Evolutionary conservation across 495 filamentous ascomycete genomes (phyloP), one percentile per base, ranked within the genome.

Genomic region (Annulohypoxylon maeteangense): DNA sequence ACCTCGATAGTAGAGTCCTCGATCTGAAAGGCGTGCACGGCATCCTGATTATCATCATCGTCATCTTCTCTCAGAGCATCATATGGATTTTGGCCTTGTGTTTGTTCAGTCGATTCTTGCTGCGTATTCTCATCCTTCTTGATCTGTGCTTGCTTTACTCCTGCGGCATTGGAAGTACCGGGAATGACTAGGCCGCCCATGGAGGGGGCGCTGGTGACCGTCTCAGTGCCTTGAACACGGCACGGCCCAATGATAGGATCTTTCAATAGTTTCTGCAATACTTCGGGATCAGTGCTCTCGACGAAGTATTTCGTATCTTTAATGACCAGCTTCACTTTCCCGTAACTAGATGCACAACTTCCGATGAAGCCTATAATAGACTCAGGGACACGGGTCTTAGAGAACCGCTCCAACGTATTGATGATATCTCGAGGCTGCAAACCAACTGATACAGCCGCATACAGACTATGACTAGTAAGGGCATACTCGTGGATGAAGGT

Each of bases 21-120:
- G 68, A 99, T 97, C 77, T 98, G 91, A 74, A 99, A 97, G n/a
- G 93, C 91, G 78, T 98, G 95, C 7, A 97, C 93, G n/a, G 89
- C 88, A 62, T 92, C 92, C 34, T 90, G 87, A 60, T 97, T 92
- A 58, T 97, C 94, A 3, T 97, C 93, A 29, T 98, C 94, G 63
- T 97, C 93, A 54, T 93, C 92, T 40, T 94, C 94, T 42, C 81
- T 80, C 32, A 97, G 89, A 14, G 87, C 84, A 57, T 88, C 87
- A 55, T 77, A 78, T 7, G 83, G 74, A 18, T 87, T 76, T 59
- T 79, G 32, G 74, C 76, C 22, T 76, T 70, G 71, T 56, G 74
- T 44, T 75, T 80, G 79, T 20, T 77, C 75, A 29, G 61, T 59
- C 58, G 61, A 20, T 79, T 81, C 50, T 76, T 78, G 23, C 74